A percentile compares a stretch with the other conserved stretches of the same genome.
Conservation (phyloP, 345 rosid genomes). For the Passiflora organensis region DNA sequence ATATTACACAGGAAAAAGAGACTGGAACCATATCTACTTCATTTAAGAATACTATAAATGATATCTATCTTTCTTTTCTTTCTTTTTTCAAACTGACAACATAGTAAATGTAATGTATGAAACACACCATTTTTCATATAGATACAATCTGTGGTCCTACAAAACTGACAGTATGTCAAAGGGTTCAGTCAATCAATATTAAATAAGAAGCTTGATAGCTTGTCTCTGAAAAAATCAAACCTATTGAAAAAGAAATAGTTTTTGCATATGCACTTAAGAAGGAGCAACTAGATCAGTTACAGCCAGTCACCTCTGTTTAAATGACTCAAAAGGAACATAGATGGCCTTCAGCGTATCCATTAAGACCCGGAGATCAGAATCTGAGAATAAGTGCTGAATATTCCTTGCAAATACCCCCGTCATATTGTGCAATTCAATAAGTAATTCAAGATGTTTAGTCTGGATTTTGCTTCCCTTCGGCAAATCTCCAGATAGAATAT, state of each 20-base stretch:
- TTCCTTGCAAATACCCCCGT: constrained; percentile 84
- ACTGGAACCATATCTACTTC: too few species aligned
- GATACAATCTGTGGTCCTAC: too few species aligned
- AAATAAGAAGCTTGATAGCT: too few species aligned
- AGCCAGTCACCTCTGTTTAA: constrained; percentile 71
- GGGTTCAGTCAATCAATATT: too few species aligned
- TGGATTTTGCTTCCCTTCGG: constrained; percentile 89
- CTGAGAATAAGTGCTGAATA: constrained; percentile 85
- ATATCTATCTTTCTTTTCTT: too few species aligned
- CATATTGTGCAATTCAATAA: constrained; percentile 86
- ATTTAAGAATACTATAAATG: too few species aligned
- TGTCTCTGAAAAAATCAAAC: background rate
- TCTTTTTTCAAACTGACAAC: too few species aligned
- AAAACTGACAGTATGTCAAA: too few species aligned
- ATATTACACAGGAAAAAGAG: too few species aligned
- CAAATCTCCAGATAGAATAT: constrained; percentile 83
- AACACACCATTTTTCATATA: too few species aligned
- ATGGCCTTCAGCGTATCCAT: constrained; percentile 85
- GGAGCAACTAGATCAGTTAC: background rate
- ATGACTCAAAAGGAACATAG: constrained; percentile 78
- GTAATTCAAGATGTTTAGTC: constrained; percentile 83
- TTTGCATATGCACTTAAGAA: background rate
- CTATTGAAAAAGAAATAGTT: background rate
- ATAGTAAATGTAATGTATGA: too few species aligned
- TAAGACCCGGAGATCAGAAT: constrained; percentile 67